These are phyloP conservation scores for Coprinopsis cinerea DNA, from an alignment of 768 basidiomycete species.

Conservation along the genomic window DNA sequence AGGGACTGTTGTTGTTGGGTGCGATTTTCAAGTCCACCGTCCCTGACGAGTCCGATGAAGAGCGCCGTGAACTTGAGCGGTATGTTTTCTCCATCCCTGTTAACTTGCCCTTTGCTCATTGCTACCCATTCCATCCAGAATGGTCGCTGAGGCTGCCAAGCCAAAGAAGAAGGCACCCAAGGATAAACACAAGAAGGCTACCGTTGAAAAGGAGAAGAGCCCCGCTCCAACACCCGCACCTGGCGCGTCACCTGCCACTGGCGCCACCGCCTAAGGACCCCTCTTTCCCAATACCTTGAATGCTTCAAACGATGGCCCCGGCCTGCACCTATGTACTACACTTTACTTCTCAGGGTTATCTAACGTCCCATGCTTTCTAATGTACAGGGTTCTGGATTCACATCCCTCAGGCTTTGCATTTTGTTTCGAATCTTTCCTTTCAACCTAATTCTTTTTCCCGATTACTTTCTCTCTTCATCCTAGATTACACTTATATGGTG, in stretches of 20 bases:
- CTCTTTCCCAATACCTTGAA: not conserved
- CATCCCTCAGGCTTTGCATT: not conserved
- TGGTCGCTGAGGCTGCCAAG: constrained; percentile 82
- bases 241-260: too few species aligned
- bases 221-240: not conserved
- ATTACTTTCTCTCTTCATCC: not conserved
- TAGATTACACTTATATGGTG: too few species aligned
- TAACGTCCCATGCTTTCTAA: not conserved
- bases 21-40: constrained; percentile 80
- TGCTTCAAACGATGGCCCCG: too few species aligned
- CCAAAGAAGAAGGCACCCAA: constrained; percentile 50
- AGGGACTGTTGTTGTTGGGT: constrained; percentile 85
- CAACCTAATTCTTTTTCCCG: too few species aligned
- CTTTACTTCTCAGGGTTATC: not conserved
- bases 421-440: not conserved
- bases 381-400: not conserved
- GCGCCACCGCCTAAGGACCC: not conserved
- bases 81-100: constrained; percentile 26
- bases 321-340: too few species aligned
- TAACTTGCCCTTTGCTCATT: constrained; percentile 7
- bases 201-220: not conserved
- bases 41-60: constrained; percentile 90
- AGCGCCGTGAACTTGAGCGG: constrained; percentile 92
- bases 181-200: not conserved
- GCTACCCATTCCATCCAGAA: constrained; percentile 36